Base-by-base conservation (phyloP, 495 filamentous ascomycete species). In the Penicillium canariense region DNA sequence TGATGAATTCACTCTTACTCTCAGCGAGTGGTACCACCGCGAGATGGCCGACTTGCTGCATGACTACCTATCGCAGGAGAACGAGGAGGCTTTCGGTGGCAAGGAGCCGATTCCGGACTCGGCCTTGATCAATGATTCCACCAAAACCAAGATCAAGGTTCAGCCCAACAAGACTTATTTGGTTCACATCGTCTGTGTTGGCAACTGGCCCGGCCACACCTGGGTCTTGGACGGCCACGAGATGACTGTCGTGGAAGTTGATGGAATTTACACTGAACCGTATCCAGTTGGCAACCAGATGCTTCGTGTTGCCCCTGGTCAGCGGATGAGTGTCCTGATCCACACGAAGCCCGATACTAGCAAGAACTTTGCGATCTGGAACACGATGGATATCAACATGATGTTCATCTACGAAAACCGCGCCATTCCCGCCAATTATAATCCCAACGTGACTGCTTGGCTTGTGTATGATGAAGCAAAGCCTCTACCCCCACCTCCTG, bases 371-470 rank as follows among this genome's bases (percentile, higher is more conserved):
- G 72, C 79, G 1, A 85, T 85, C 61, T 87, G 83, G 80, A 74
- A 81, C 23, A 72, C 72, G 5, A 75, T 77, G 44, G 81, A 84
- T 52, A 72, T 79, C 30, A 79, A 74, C 52, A 83, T 80, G 52
- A 79, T 83, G 52, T 64, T 85, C 50, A 60, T 71, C 42, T 83
- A 78, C 55, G 63, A 70, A 39, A 50, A 61, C 32, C 57, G 63
- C 3, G 2, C 52, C 0, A 62, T 66, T 25, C 68, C 69, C 0
- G 53, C 60, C 2, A 61, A 43, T 56, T 80, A 55, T 58, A 88
- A 92, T 62, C 82, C 81, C 46, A 96, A 93, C 54, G 84, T 82
- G 0, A 93, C 90, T 0, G 87, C 86, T 7, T 93, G 87, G 86
- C 77, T 96, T 1, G 78, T 88, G 1, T 93, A 94, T 60, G 80